Base-by-base conservation (phyloP, 192 early-diverging fungal species). In the Coemansia sp. region DNA sequence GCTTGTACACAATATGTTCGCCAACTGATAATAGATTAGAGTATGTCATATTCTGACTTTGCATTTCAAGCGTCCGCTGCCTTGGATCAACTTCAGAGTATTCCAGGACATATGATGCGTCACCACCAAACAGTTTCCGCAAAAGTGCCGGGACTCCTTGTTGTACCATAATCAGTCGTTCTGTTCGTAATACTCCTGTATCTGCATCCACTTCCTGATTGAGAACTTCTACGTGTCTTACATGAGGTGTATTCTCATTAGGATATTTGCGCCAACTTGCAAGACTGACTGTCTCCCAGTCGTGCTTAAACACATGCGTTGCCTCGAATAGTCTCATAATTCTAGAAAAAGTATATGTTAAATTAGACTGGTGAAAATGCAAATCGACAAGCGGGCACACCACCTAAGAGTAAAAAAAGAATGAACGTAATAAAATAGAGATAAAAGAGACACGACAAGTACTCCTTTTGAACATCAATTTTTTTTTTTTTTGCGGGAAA, bases 261-360 rank as follows among this genome's bases (percentile, higher is more conserved):
- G 97, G 97, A 84, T 99, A 99, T 79, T 99, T 99, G 80, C 89
- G 87, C 91, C 91, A 99, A 78, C 95, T 91, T 39, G 94, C 97
- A 20, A 88, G 80, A 29, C 89, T 89, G 50, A 94, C 91, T 11
- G 87, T 88, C 5, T 82, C 84, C 92, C 95, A 98, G 59, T 89
- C 79, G 79, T 95, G 89, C 70, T 87, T 76, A 79, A 91, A 94
- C 27, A 84, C 81, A 70, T 95, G 90, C 55, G 89, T 77, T 22
- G 87, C 84, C 77, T 94, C 85, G 59, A 95, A 95, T 36, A 98
- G 83, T 74, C 93, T 93, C 95, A 95, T 94, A 36, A 54, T 50
- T 57, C n/a, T 33, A 54, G 24, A 22, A 36, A 56, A 36, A 6
- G 33, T 36, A 11, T 11, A 14, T 53, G 56, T 55, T 61, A 54